phyloP scores from a whole-genome alignment of 139 green algal genomes.

The Chlorella vulgaris region DNA sequence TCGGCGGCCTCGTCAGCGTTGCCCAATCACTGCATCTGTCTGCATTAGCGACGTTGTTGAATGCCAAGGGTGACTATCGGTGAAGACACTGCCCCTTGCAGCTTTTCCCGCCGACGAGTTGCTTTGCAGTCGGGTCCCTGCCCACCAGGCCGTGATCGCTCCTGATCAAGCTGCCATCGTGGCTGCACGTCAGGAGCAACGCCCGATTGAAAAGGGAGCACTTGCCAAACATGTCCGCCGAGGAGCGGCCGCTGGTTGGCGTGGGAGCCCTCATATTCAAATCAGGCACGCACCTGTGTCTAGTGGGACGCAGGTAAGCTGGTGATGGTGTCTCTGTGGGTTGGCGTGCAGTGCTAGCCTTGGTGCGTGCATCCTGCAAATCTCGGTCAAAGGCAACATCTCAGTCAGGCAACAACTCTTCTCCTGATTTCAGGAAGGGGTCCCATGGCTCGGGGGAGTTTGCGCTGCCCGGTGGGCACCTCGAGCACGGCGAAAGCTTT shows the following conservation, averaged over 20 bases:
- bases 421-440: constrained; percentile 45
- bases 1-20: too few species aligned
- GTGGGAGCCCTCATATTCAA: constrained; percentile 37
- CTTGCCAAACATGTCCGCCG: not conserved
- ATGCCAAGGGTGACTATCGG: too few species aligned
- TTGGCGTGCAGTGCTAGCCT: not conserved
- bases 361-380: not conserved
- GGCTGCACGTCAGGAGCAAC: not conserved
- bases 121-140: too few species aligned
- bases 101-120: too few species aligned
- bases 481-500: constrained; percentile 63
- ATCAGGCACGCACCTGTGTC: not conserved
- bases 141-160: too few species aligned
- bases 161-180: too few species aligned
- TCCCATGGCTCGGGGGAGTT: constrained; percentile 49
- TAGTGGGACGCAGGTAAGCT: constrained; percentile 35
- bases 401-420: not conserved
- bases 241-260: constrained; percentile 23
- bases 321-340: not conserved
- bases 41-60: too few species aligned
- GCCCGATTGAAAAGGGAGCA: too few species aligned
- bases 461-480: constrained; percentile 66
- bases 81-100: too few species aligned
- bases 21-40: too few species aligned
- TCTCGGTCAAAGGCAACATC: not conserved